Evolutionary conservation across 139 green algal genomes (phyloP), one percentile per base, ranked within the genome.

Genomic region (Closterium sp.): DNA sequence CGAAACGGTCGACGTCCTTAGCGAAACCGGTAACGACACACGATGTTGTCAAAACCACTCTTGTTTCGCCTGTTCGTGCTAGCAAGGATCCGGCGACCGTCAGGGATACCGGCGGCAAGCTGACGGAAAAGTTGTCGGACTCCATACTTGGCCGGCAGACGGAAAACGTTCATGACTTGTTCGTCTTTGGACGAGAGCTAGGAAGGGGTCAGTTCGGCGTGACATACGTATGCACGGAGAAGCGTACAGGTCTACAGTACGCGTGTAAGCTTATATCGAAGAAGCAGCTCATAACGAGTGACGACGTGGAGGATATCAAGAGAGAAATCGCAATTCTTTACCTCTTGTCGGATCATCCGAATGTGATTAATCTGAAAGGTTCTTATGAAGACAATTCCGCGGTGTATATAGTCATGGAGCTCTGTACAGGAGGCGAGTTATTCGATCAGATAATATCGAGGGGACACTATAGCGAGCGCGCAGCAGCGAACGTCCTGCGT

Each of bases 291-390:
- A 94, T 91, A 19, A 92, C 93, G 36, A 88, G 94, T 12, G 97
- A 99, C 90, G 97, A 99, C 92, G 95, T 99, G 21, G 97, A 98
- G 43, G 98, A 99, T 89, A 96, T 99, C 84, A 91, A 95, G 92
- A 95, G 97, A 0, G 98, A 99, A 93, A 96, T 99, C 83, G 96
- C 97, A 88, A 98, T 98, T 94, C 97, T 98, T 95, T 95, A 98
- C 93, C 97, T 98, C 92, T 93, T 99, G 30, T 84, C 86, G 55
- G 95, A 95, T n/a, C 96, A 98, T 91, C 89, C 89, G 9, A 97
- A 98, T 95, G 95, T 99, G 38, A 96, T 97, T 31, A 69, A 86
- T 25, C 33, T 93, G 64, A 89, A 89, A 33, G 90, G 84, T 19
- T 31, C 90, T 25, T 92, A 91, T 89, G 90, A 92, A 32, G 90